These are phyloP conservation scores for Spathaspora sp. DNA, from an alignment of 1,139 yeast species.

Conservation along the genomic window DNA sequence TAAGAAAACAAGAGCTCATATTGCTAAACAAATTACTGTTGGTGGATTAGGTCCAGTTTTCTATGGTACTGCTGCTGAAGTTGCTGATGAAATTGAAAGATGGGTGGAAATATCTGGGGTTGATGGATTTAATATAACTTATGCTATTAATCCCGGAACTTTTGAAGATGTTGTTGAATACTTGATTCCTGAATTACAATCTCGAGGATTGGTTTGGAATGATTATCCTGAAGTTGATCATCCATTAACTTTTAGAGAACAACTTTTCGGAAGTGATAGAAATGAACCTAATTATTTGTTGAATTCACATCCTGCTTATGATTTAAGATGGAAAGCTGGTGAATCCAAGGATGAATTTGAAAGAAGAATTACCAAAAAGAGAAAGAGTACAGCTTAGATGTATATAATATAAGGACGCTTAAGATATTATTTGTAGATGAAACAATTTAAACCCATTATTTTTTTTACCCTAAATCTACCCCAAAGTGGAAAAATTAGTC, in stretches of 20 bases:
- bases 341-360: conserved; percentile 39
- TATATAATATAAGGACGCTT: conserved; percentile 1
- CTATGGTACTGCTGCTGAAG: conserved; percentile 23
- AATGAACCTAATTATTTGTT: conserved; percentile 21
- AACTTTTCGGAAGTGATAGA: conserved; percentile 24
- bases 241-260: conserved; percentile 24
- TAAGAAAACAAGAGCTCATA: conserved; percentile 26
- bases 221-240: conserved; percentile 25
- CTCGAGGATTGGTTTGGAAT: conserved; percentile 26
- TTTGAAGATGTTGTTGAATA: conserved; percentile 30
- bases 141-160: conserved; percentile 26
- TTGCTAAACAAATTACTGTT: conserved; percentile 28
- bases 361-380: conserved; percentile 13
- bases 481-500: too few relatives aligned
- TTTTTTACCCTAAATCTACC: too few relatives aligned
- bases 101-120: conserved; percentile 31
- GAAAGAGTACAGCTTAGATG: conserved; percentile 7
- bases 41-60: conserved; percentile 32
- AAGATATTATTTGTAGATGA: too few relatives aligned
- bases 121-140: conserved; percentile 31
- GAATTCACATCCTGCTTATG: conserved; percentile 37
- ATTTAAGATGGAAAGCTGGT: conserved; percentile 39
- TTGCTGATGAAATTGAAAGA: conserved; percentile 29
- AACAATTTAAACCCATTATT: too few relatives aligned
- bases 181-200: conserved; percentile 26